phyloP scores from a whole-genome alignment of 805 yeast genomes.

The Wickerhamiella dianesei region DNA sequence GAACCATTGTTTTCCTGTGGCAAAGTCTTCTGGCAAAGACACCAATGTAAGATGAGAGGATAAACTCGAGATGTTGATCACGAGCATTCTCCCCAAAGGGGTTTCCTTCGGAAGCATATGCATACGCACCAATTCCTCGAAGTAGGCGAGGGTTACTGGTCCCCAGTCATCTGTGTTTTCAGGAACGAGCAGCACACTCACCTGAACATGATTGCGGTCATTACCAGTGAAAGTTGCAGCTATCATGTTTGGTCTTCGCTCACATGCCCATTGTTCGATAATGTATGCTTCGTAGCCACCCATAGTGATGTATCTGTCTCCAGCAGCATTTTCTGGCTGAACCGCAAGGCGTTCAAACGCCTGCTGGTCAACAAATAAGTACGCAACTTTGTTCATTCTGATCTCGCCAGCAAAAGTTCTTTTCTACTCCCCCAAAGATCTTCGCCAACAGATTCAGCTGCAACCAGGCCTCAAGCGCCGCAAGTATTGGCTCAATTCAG shows the following conservation, averaged over 20 bases:
- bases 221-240: conserved; percentile 84
- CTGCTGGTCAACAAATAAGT: conserved; percentile 23
- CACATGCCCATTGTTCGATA: conserved; percentile 89
- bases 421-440: too few species aligned
- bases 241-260: conserved; percentile 49
- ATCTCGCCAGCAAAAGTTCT: not conserved
- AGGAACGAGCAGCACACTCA: conserved; percentile 43
- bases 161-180: conserved; percentile 37
- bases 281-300: conserved; percentile 78
- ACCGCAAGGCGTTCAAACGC: conserved; percentile 18
- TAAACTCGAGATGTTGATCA: conserved; percentile 69
- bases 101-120: conserved; percentile 59
- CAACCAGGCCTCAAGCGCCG: too few species aligned
- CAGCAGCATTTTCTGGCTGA: conserved; percentile 20
- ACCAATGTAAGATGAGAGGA: conserved; percentile 63
- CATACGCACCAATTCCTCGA: conserved; percentile 50
- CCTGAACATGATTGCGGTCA: conserved; percentile 45
- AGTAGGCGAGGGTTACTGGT: conserved; percentile 39
- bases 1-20: conserved; percentile 35
- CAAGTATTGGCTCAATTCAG: too few species aligned
- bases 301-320: conserved; percentile 35
- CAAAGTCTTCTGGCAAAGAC: conserved; percentile 44
- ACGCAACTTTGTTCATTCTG: conserved; percentile 10
- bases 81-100: conserved; percentile 48
- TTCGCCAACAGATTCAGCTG: too few species aligned